phyloP scores from a whole-genome alignment of 148 eudicot genomes.

The Gaultheria prostrata region DNA sequence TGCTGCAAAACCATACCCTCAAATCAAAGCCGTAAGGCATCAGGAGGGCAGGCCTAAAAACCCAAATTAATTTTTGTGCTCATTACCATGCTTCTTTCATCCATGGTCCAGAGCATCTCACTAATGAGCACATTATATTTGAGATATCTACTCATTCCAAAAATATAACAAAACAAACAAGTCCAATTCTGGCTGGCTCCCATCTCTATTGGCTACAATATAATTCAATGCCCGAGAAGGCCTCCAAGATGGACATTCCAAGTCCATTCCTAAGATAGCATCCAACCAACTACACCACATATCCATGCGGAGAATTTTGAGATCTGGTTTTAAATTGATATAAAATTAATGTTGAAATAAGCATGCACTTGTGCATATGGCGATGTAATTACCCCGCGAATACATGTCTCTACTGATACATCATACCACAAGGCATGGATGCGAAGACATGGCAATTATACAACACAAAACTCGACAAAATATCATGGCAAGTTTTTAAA shows the following conservation, averaged over 20 bases:
- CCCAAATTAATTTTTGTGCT: no score
- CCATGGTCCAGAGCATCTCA: no score
- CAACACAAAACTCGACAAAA: not conserved
- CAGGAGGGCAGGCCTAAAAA: no score
- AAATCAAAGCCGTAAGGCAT: no score
- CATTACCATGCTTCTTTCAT: no score
- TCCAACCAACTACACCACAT: not conserved
- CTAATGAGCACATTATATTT: no score
- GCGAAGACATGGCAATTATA: not conserved
- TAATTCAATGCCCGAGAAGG: not conserved
- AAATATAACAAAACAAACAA: not conserved
- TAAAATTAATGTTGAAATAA: not conserved
- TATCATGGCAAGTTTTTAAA: not conserved
- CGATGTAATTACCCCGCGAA: not conserved
- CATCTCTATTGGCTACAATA: not conserved
- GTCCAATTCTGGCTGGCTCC: not conserved
- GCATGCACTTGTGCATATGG: not conserved
- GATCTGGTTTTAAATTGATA: not conserved
- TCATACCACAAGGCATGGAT: not conserved
- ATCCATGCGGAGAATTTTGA: not conserved
- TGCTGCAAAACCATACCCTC: no score
- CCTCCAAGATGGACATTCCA: not conserved
- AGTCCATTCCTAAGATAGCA: not conserved
- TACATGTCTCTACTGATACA: not conserved
- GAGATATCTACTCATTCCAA: not conserved